A percentile compares a stretch with the other conserved stretches of the same genome.
Evolutionary conservation across 352 stramenopile genomes (phyloP).

Genomic region (Phytophthora nicotianae): DNA sequence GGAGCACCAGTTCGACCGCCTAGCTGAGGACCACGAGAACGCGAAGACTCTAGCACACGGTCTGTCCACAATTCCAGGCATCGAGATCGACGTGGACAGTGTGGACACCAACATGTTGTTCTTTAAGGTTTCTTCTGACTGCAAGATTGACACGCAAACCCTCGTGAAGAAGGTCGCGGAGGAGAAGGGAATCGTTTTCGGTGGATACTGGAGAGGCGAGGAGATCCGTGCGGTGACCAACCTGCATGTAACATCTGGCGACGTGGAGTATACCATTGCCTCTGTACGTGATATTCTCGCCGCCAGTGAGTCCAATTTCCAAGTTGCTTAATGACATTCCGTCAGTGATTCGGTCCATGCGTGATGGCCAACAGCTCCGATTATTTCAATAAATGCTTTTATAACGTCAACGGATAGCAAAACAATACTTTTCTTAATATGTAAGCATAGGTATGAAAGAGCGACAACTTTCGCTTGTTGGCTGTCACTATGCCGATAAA

Average conservation of each 20-base stretch:
- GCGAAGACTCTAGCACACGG: constrained; percentile 73
- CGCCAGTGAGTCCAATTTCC: constrained; percentile 30
- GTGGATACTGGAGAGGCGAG: constrained; percentile 70
- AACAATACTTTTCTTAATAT: too few species aligned
- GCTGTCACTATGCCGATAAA: too few species aligned
- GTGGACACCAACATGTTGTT: constrained; percentile 92
- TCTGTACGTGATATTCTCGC: constrained; percentile 66
- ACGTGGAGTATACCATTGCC: constrained; percentile 68
- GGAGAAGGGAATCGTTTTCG: constrained; percentile 70
- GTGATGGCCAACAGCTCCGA: too few species aligned
- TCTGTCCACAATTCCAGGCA: constrained; percentile 67
- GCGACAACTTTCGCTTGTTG: too few species aligned
- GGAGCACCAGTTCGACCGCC: constrained; percentile 82
- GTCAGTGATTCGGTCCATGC: too few species aligned
- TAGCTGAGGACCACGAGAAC: constrained; percentile 85
- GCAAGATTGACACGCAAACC: constrained; percentile 53
- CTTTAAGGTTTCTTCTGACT: constrained; percentile 59
- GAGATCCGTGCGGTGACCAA: constrained; percentile 80
- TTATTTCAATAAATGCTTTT: too few species aligned
- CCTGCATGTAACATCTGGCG: constrained; percentile 65
- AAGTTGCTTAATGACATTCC: constrained; percentile 32
- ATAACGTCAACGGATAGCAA: too few species aligned
- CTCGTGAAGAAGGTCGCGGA: constrained; percentile 62
- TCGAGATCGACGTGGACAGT: constrained; percentile 59
- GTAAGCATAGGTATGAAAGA: too few species aligned